Evolutionary conservation across 2,329 filamentous ascomycete species (phyloP).

Genomic region (Sarocladiaceae sp.): DNA sequence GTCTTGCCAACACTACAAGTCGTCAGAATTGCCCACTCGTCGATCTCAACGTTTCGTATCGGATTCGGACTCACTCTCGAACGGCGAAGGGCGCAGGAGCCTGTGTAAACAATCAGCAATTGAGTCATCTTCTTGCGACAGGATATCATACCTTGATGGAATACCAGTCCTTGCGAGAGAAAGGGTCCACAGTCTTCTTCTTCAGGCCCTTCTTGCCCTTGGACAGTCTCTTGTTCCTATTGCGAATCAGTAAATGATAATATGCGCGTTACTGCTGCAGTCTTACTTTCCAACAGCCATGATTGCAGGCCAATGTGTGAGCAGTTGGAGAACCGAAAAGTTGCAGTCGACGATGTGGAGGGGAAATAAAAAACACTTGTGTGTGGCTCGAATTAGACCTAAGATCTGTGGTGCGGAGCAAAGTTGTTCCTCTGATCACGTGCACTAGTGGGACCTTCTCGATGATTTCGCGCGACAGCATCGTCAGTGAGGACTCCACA

Average conservation of each 20-base stretch:
- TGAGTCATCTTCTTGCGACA: too few relatives aligned
- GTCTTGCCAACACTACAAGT: conserved; percentile 91
- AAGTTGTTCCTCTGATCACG: conserved; percentile 12
- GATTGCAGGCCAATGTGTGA: conserved; percentile 47
- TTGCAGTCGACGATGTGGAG: conserved; percentile 29
- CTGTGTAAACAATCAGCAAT: conserved; percentile 36
- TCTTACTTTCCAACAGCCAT: conserved; percentile 60
- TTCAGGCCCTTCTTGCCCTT: conserved; percentile 99
- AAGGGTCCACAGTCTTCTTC: conserved; percentile 98
- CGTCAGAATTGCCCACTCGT: conserved; percentile 9
- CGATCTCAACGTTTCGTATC: not conserved
- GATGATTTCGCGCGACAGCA: too few relatives aligned
- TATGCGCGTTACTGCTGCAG: conserved; percentile 1
- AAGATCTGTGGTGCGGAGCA: conserved; percentile 22
- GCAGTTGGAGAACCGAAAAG: conserved; percentile 36
- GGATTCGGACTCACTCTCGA: conserved; percentile 73
- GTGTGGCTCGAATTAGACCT: conserved; percentile 34
- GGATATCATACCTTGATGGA: conserved; percentile 76
- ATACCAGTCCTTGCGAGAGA: conserved; percentile 99
- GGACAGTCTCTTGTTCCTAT: conserved; percentile 99
- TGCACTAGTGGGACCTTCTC: too few relatives aligned
- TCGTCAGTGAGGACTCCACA: too few relatives aligned
- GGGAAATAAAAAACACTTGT: conserved; percentile 37
- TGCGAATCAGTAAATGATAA: conserved; percentile 8
- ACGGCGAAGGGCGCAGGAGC: conserved; percentile 93